Evolutionary conservation across 2,329 filamentous ascomycete species (phyloP).

Genomic region (Magnaporthiopsis poae): DNA sequence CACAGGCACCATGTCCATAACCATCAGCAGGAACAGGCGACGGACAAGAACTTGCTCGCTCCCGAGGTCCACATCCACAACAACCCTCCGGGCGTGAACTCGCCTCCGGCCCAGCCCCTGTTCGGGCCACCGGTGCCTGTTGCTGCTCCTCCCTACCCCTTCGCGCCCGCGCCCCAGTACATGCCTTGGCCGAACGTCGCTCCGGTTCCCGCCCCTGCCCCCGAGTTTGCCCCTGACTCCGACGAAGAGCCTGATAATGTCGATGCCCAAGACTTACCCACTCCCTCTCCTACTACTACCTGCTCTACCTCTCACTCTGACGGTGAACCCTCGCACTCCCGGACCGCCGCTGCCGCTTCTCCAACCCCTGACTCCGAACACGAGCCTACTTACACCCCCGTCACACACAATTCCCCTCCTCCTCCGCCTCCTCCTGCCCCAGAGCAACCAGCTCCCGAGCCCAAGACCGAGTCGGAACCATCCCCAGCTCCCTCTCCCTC

Average conservation of each 20-base stretch:
- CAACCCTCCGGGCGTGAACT: too few relatives aligned
- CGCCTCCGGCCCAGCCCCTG: neutral
- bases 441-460: neutral
- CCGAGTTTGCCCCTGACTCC: neutral
- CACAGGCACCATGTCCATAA: slow-evolving; percentile 20
- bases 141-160: neutral
- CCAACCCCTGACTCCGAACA: too few relatives aligned
- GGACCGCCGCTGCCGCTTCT: neutral
- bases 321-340: neutral
- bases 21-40: slow-evolving; percentile 20
- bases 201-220: neutral
- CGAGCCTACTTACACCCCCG: too few relatives aligned
- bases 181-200: too few relatives aligned
- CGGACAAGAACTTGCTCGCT: slow-evolving; percentile 21
- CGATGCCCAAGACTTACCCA: too few relatives aligned
- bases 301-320: neutral
- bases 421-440: neutral
- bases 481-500: neutral
- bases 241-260: too few relatives aligned
- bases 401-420: too few relatives aligned
- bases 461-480: neutral
- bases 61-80: slow-evolving; percentile 16
- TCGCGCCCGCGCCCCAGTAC: neutral
- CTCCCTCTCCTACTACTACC: too few relatives aligned
- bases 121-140: neutral